Evolutionary conservation across 495 filamentous ascomycete genomes (phyloP).

Genomic region (Apodospora peruviana): DNA sequence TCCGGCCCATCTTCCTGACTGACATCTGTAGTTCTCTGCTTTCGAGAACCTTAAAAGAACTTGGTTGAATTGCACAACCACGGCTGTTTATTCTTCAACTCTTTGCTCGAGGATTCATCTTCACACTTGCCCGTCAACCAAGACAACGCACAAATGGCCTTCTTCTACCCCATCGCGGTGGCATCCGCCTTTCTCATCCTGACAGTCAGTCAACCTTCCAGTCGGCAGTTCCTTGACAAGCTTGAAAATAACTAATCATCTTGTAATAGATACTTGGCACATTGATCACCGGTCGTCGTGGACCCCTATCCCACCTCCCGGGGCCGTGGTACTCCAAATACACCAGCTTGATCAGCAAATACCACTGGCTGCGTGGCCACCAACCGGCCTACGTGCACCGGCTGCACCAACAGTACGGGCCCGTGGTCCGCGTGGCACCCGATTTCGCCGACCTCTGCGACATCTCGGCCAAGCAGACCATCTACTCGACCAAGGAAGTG

Average conservation of each 20-base stretch:
- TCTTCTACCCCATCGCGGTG: background rate
- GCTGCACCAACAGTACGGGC: constrained; percentile 39
- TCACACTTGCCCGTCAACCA: no score
- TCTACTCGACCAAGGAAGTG: constrained; percentile 15
- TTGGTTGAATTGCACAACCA: no score
- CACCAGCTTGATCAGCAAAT: constrained; percentile 27
- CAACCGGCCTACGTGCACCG: constrained; percentile 33
- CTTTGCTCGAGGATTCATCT: no score
- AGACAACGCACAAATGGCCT: background rate
- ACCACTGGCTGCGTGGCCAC: constrained; percentile 27
- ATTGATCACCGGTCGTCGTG: background rate
- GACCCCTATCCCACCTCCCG: constrained; percentile 2
- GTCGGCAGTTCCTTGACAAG: background rate
- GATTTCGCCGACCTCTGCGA: constrained; percentile 45
- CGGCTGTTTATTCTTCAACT: no score
- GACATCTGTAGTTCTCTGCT: no score
- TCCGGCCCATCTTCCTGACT: no score
- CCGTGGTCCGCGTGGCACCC: constrained; percentile 52
- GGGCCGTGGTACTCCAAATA: constrained; percentile 31
- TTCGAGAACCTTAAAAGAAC: no score
- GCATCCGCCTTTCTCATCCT: background rate
- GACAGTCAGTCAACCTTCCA: background rate
- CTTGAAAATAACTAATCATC: background rate
- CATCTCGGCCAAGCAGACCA: constrained; percentile 6
- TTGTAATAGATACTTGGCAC: background rate